Percentiles rank a stretch among this genome's conserved stretches.
These are phyloP conservation scores for Diaporthe vexans DNA, from an alignment of 2,329 filamentous ascomycete species.

Conservation along the genomic window DNA sequence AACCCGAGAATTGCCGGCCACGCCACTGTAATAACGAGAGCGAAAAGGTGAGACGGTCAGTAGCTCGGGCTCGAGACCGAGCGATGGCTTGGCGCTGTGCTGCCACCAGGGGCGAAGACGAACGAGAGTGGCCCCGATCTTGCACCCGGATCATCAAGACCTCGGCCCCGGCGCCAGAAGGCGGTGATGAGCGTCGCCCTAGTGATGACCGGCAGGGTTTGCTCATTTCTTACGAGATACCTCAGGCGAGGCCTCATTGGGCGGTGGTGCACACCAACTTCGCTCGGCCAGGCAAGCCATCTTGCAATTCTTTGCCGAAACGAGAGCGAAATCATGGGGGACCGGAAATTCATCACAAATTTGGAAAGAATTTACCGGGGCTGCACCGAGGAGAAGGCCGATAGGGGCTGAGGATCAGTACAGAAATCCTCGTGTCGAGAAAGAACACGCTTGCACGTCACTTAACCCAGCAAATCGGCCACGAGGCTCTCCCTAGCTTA, in stretches of 20 bases:
- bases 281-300: constrained; percentile 16
- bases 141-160: constrained; percentile 20
- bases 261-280: constrained; percentile 21
- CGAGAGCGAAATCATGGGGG: constrained; percentile 10
- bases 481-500: constrained; percentile 14
- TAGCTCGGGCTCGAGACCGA: constrained; percentile 25
- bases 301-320: constrained; percentile 18
- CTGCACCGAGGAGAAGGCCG: not conserved
- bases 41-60: constrained; percentile 26
- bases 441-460: constrained; percentile 7
- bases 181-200: constrained; percentile 23
- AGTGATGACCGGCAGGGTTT: constrained; percentile 18
- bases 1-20: constrained; percentile 24
- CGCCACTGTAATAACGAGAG: constrained; percentile 27
- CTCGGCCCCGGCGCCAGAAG: constrained; percentile 4
- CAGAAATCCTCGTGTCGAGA: constrained; percentile 18
- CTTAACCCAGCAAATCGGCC: not conserved
- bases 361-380: constrained; percentile 14
- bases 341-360: constrained; percentile 25
- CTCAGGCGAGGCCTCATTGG: constrained; percentile 29
- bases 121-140: constrained; percentile 20
- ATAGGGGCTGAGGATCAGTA: not conserved
- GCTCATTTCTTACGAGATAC: constrained; percentile 30
- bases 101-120: constrained; percentile 1
- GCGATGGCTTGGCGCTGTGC: constrained; percentile 19